Evolutionary conservation across 2,329 filamentous ascomycete genomes (phyloP).

Genomic region (Incumbomyces delicatus): DNA sequence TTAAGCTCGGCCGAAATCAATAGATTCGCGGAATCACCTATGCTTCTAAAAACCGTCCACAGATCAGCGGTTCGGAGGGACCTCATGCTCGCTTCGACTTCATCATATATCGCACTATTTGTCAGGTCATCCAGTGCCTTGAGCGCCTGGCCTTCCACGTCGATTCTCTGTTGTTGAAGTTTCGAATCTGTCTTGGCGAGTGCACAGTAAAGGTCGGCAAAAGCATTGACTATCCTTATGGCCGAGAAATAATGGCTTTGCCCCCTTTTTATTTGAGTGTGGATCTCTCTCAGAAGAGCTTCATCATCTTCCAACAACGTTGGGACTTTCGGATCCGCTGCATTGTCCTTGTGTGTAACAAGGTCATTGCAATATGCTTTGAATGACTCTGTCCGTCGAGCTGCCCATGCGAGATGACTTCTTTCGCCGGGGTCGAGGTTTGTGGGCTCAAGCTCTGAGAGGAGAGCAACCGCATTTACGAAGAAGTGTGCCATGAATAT

Average conservation of each 20-base stretch:
- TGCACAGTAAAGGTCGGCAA: background rate
- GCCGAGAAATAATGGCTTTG: background rate
- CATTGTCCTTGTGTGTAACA: constrained; percentile 26
- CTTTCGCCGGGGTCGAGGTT: constrained; percentile 1
- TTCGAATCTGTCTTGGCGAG: background rate
- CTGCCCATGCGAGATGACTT: constrained; percentile 39
- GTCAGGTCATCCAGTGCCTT: constrained; percentile 1
- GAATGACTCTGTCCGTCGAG: constrained; percentile 50
- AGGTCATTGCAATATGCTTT: constrained; percentile 29
- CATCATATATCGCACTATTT: background rate
- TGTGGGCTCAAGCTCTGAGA: constrained; percentile 30
- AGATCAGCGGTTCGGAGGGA: background rate
- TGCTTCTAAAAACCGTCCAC: too few species aligned
- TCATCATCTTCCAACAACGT: constrained; percentile 42
- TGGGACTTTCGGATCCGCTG: constrained; percentile 28
- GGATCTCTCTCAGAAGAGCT: constrained; percentile 34
- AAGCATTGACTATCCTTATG: background rate
- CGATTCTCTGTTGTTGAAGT: constrained; percentile 3
- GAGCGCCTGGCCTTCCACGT: background rate
- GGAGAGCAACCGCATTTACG: constrained; percentile 46
- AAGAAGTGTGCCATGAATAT: constrained; percentile 56
- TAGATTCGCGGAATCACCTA: too few species aligned
- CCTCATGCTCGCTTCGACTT: background rate
- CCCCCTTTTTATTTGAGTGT: background rate
- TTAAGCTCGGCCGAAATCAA: too few species aligned